Conservation (phyloP, 1,139 yeast genomes). For the Debaryomyces sp. region DNA sequence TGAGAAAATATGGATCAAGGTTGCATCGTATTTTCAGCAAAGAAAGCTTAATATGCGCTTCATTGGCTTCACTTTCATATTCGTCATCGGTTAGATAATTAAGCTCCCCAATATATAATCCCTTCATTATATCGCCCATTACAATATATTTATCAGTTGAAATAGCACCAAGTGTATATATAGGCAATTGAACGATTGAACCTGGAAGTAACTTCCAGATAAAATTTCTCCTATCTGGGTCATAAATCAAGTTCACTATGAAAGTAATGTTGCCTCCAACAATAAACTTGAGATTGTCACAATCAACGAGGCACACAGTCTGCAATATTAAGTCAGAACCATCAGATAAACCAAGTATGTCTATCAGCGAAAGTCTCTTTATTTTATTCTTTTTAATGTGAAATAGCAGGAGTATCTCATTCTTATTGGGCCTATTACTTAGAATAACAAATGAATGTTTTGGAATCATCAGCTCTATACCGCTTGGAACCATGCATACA, state of each 20-base stretch:
- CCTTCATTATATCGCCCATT: constrained; percentile 26
- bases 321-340: constrained; percentile 13
- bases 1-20: constrained; percentile 17
- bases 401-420: constrained; percentile 17
- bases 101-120: constrained; percentile 14
- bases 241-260: constrained; percentile 10
- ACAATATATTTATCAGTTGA: constrained; percentile 11
- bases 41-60: not conserved
- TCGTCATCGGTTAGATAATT: not conserved
- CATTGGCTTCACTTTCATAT: not conserved
- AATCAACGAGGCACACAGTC: constrained; percentile 13
- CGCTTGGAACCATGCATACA: constrained; percentile 14
- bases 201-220: constrained; percentile 17
- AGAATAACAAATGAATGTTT: constrained; percentile 15
- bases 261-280: constrained; percentile 20
- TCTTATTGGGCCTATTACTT: constrained; percentile 13
- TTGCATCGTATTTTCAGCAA: constrained; percentile 8
- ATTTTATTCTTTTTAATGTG: constrained; percentile 15
- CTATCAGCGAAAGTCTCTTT: constrained; percentile 10
- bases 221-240: constrained; percentile 1
- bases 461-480: constrained; percentile 6
- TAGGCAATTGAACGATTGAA: constrained; percentile 14
- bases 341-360: constrained; percentile 16
- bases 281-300: constrained; percentile 12
- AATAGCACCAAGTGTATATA: constrained; percentile 15